These are phyloP conservation scores for Hysterangium stoloniferum DNA, from an alignment of 768 basidiomycete genomes.

Conservation along the genomic window DNA sequence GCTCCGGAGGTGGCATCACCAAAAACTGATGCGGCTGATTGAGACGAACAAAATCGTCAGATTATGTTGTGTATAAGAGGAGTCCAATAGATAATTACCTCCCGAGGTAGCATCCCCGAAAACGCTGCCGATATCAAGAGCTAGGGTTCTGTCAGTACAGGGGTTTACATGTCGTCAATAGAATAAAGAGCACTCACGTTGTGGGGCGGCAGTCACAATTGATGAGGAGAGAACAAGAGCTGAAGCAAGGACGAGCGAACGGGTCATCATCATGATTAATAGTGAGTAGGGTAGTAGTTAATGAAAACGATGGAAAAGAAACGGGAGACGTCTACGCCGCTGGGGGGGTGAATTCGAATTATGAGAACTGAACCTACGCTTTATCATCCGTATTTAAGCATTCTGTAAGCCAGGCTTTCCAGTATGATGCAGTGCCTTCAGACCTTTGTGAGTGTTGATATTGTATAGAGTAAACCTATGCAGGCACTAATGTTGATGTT, in stretches of 20 bases:
- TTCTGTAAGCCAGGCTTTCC: neutral
- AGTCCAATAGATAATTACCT: neutral
- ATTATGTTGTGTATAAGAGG: neutral
- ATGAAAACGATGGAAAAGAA: neutral
- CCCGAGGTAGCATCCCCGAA: neutral
- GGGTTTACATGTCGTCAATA: neutral
- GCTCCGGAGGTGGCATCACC: neutral
- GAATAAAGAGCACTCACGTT: neutral
- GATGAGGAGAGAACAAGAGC: conserved; percentile 1
- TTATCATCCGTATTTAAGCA: no score
- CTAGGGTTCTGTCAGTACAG: neutral
- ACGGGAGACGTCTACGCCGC: neutral
- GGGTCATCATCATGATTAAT: neutral
- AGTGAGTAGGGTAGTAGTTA: neutral
- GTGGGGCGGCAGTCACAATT: neutral
- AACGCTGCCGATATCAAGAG: neutral
- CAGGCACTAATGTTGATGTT: no score
- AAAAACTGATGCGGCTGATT: neutral
- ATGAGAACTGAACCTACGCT: no score
- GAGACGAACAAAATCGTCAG: neutral
- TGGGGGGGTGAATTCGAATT: no score
- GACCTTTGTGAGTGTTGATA: neutral
- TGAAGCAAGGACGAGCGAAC: neutral
- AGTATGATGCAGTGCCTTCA: neutral
- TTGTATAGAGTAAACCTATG: no score